Conservation (phyloP, 2,329 filamentous ascomycete species). For the Diplodia scrobiculata region DNA sequence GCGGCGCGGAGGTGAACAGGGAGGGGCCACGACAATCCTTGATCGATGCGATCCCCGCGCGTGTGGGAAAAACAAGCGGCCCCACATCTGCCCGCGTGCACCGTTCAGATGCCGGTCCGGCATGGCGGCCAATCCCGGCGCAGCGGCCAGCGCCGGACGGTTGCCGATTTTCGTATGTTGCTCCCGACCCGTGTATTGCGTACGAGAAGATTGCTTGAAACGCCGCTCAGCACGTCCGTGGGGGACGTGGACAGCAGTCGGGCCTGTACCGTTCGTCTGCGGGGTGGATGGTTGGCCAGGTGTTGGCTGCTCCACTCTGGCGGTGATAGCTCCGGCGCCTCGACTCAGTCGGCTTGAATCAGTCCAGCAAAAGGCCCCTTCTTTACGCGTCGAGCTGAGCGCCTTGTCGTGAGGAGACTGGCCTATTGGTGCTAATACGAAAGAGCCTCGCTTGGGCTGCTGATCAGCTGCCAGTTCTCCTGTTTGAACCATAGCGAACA, state of each 20-base stretch:
- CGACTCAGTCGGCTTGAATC: slow-evolving; percentile 15
- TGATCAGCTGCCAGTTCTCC: neutral
- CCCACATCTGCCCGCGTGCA: slow-evolving; percentile 7
- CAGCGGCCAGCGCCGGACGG: neutral
- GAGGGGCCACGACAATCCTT: neutral
- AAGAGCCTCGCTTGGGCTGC: slow-evolving; percentile 1
- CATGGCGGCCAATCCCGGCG: slow-evolving; percentile 8
- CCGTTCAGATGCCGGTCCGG: slow-evolving; percentile 5
- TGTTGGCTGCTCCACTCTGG: neutral
- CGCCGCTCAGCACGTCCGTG: neutral
- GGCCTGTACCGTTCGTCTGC: neutral
- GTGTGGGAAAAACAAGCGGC: neutral
- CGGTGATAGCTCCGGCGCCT: slow-evolving; percentile 1
- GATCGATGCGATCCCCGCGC: slow-evolving; percentile 5
- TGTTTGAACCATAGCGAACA: neutral
- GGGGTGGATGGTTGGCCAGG: neutral
- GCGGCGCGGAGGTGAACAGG: neutral
- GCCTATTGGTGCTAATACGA: slow-evolving; percentile 4
- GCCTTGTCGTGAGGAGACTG: neutral
- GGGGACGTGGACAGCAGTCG: neutral
- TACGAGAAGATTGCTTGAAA: neutral
- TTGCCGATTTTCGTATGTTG: slow-evolving; percentile 1
- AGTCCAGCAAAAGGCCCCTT: neutral
- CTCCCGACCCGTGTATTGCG: neutral
- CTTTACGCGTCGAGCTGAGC: neutral